Evolutionary conservation across 2,329 filamentous ascomycete genomes (phyloP).

Genomic region (Pseudovirgaria hyperparasitica): DNA sequence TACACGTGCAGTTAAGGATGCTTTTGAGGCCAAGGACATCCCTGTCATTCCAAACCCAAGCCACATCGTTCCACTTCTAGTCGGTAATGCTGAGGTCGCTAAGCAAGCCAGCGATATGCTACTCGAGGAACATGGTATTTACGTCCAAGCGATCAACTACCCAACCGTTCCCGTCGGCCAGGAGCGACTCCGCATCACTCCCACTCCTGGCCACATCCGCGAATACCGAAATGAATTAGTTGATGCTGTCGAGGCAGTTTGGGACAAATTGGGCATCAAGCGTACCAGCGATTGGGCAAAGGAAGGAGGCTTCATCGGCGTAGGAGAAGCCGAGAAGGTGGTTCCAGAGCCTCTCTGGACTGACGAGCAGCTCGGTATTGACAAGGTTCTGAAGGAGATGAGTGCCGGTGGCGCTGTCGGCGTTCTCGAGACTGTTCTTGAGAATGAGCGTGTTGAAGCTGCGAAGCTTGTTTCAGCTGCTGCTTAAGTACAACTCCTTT

Average conservation of each 20-base stretch:
- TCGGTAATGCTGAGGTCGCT: conserved; percentile 86
- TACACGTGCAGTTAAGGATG: conserved; percentile 85
- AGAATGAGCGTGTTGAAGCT: conserved; percentile 31
- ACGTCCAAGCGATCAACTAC: conserved; percentile 98
- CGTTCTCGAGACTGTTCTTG: conserved; percentile 36
- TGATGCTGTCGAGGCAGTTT: conserved; percentile 72
- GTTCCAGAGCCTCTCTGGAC: conserved; percentile 74
- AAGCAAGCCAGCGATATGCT: conserved; percentile 89
- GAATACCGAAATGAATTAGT: conserved; percentile 79
- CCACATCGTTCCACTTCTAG: conserved; percentile 87
- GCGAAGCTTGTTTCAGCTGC: conserved; percentile 31
- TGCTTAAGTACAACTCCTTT: no score
- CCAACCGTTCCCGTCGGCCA: conserved; percentile 97
- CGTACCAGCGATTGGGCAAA: conserved; percentile 85
- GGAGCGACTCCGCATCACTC: conserved; percentile 89
- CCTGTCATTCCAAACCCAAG: conserved; percentile 96
- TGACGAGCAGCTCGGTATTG: conserved; percentile 70
- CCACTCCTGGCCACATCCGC: conserved; percentile 81
- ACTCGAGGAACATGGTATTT: conserved; percentile 80
- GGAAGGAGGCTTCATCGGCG: conserved; percentile 87
- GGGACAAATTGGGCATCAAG: conserved; percentile 79
- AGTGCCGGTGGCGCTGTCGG: conserved; percentile 29
- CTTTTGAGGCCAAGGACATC: conserved; percentile 66
- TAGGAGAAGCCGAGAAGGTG: conserved; percentile 57
- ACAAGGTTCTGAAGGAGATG: conserved; percentile 40